Percentiles rank a stretch among this genome's conserved stretches.
Evolutionary conservation across 2,329 filamentous ascomycete species (phyloP).

Genomic region (Epichloe sp.): DNA sequence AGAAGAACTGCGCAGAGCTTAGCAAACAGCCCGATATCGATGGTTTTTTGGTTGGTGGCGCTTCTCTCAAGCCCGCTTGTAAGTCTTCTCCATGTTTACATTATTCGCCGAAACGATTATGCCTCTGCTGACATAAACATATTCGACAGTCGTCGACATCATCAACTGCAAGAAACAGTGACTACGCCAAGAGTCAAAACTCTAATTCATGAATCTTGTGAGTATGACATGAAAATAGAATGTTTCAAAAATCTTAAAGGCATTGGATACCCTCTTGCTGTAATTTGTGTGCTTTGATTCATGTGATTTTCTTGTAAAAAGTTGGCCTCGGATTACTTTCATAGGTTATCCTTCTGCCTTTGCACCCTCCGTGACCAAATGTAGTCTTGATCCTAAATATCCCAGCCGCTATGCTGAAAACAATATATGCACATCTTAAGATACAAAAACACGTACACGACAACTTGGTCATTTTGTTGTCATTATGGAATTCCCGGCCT

Average conservation of each 20-base stretch:
- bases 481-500: constrained; percentile 1
- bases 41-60: constrained; percentile 93
- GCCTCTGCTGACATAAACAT: neutral
- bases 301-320: neutral
- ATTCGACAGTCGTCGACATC: constrained; percentile 39
- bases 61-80: constrained; percentile 94
- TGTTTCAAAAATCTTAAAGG: neutral
- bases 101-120: neutral
- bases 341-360: neutral
- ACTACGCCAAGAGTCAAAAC: constrained; percentile 12
- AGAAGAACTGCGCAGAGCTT: constrained; percentile 95
- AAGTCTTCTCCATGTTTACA: constrained; percentile 25
- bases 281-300: neutral
- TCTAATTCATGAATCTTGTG: neutral
- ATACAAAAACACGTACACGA: constrained; percentile 17
- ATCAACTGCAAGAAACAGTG: constrained; percentile 40
- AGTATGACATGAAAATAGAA: neutral
- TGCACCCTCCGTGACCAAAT: neutral
- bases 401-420: constrained; percentile 16
- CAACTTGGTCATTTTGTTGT: neutral
- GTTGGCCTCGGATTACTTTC: neutral
- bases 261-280: neutral
- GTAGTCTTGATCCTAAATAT: constrained; percentile 7
- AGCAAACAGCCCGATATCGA: constrained; percentile 91
- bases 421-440: constrained; percentile 9